Percentiles rank a stretch among this genome's conserved stretches.
These are phyloP conservation scores for Penicillium sp. DNA, from an alignment of 2,329 filamentous ascomycete genomes.

Conservation along the genomic window DNA sequence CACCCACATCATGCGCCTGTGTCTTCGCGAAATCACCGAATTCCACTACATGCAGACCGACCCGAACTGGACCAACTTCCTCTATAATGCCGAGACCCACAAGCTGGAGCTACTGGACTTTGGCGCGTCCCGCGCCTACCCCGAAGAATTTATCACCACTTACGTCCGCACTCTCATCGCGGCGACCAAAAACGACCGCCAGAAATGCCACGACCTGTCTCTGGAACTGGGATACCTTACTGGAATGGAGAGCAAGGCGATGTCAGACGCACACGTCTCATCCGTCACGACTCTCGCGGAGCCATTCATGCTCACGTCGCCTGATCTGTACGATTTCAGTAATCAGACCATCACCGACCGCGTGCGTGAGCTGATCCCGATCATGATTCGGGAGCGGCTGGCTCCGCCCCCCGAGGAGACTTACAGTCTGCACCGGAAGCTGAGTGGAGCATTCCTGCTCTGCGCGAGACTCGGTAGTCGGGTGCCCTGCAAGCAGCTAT, in stretches of 20 bases:
- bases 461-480: constrained; percentile 83
- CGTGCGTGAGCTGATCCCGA: constrained; percentile 81
- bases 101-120: constrained; percentile 93
- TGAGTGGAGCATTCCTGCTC: constrained; percentile 91
- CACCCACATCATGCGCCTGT: constrained; percentile 87
- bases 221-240: constrained; percentile 86
- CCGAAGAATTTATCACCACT: constrained; percentile 72
- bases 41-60: constrained; percentile 99
- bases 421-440: constrained; percentile 90
- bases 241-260: constrained; percentile 78
- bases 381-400: constrained; percentile 88
- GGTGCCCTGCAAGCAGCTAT: constrained; percentile 79
- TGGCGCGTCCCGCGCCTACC: constrained; percentile 85
- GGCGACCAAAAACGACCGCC: constrained; percentile 70
- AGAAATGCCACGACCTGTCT: constrained; percentile 66
- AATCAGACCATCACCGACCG: constrained; percentile 96
- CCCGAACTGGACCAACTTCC: constrained; percentile 99
- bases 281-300: constrained; percentile 89
- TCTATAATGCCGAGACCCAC: constrained; percentile 73
- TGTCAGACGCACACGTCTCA: constrained; percentile 88
- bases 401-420: constrained; percentile 96
- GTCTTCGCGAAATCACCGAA: constrained; percentile 87
- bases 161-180: constrained; percentile 82
- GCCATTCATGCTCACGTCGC: constrained; percentile 76
- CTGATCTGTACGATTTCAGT: constrained; percentile 85